Percentiles rank a stretch among this genome's conserved stretches.
These are phyloP conservation scores for Vigna radiata DNA, from an alignment of 306 rosid species.

Conservation along the genomic window DNA sequence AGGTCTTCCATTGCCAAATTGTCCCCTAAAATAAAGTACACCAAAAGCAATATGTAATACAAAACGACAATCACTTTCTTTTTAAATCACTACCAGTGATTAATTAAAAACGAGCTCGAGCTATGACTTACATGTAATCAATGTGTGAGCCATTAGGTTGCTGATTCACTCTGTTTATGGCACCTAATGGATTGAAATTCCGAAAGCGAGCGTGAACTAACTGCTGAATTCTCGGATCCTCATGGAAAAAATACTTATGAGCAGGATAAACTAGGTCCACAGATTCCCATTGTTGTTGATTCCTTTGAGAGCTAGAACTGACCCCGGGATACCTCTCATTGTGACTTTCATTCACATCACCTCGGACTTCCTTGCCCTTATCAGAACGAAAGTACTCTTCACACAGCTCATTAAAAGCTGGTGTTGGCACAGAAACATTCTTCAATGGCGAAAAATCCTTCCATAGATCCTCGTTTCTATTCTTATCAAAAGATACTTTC, in stretches of 20 bases:
- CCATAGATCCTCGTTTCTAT: constrained; percentile 65
- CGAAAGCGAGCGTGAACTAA: constrained; percentile 65
- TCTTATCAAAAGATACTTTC: constrained; percentile 26
- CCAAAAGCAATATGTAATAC: constrained; percentile 2
- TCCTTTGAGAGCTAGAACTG: constrained; percentile 45
- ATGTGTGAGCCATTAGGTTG: constrained; percentile 59
- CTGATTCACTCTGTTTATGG: constrained; percentile 55
- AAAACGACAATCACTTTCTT: background rate
- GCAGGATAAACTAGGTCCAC: constrained; percentile 65
- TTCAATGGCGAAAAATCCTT: constrained; percentile 63
- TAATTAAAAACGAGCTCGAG: constrained; percentile 9
- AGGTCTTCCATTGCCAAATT: constrained; percentile 68
- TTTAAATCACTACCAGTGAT: background rate
- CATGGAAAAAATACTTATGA: constrained; percentile 75
- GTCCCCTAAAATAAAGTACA: constrained; percentile 69
- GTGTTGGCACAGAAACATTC: constrained; percentile 69
- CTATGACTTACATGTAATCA: constrained; percentile 74
- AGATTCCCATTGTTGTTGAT: constrained; percentile 53
- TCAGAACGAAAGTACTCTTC: constrained; percentile 64
- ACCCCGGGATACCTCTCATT: constrained; percentile 30
- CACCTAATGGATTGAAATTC: constrained; percentile 72
- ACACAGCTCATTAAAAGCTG: constrained; percentile 78
- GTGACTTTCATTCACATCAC: constrained; percentile 29
- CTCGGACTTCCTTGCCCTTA: constrained; percentile 46
- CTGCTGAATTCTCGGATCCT: constrained; percentile 69